These are phyloP conservation scores for Wickerhamomyces ciferrii DNA, from an alignment of 805 yeast genomes.

Conservation along the genomic window DNA sequence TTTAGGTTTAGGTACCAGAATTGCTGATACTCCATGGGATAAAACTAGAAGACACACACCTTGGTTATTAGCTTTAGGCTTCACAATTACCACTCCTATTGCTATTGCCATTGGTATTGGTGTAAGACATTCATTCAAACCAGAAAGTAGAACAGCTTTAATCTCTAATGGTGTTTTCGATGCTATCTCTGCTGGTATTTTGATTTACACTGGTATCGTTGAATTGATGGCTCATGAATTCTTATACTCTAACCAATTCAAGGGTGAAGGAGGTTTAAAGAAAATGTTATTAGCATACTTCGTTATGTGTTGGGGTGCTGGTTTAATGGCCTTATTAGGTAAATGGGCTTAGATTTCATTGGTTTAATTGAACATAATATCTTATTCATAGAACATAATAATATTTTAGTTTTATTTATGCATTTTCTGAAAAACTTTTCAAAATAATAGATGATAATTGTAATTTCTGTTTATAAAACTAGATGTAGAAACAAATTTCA, in stretches of 20 bases:
- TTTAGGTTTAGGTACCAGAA: slow-evolving; percentile 75
- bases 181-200: slow-evolving; percentile 71
- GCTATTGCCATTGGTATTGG: slow-evolving; percentile 79
- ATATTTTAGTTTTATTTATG: no score
- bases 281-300: slow-evolving; percentile 47
- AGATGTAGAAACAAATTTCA: no score
- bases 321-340: slow-evolving; percentile 72
- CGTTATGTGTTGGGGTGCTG: slow-evolving; percentile 60
- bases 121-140: slow-evolving; percentile 56
- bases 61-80: slow-evolving; percentile 48
- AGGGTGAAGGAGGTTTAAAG: slow-evolving; percentile 48
- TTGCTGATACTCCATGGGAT: slow-evolving; percentile 44
- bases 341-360: slow-evolving; percentile 65
- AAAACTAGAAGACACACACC: slow-evolving; percentile 41
- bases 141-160: slow-evolving; percentile 52
- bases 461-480: no score
- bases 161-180: slow-evolving; percentile 72
- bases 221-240: slow-evolving; percentile 80
- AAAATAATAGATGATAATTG: no score
- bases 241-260: slow-evolving; percentile 55
- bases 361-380: no score
- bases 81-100: slow-evolving; percentile 60
- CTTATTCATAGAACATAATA: no score
- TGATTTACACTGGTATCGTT: slow-evolving; percentile 71
- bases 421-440: no score